Percentiles rank a stretch among this genome's conserved stretches.
phyloP scores from a whole-genome alignment of 495 filamentous ascomycete species.

The Oidiodendron maius region DNA sequence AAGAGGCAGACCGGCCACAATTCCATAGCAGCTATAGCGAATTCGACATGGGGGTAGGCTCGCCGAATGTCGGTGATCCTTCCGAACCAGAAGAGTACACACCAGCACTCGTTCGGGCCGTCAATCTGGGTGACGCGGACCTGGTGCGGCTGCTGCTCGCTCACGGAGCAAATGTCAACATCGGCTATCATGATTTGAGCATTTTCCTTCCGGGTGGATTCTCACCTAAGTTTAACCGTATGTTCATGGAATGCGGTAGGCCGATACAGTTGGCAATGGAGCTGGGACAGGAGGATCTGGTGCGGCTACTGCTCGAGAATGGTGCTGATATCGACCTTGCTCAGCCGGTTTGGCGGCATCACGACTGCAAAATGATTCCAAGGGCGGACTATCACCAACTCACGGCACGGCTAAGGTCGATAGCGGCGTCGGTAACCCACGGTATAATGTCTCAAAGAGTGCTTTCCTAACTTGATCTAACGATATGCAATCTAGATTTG shows the following conservation, averaged over 20 bases:
- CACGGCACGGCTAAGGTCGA: background rate
- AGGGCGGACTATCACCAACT: background rate
- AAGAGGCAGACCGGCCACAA: background rate
- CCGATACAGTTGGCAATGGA: slow-evolving; percentile 36
- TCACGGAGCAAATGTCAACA: slow-evolving; percentile 15
- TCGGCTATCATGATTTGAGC: slow-evolving; percentile 23
- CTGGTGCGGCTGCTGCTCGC: slow-evolving; percentile 26
- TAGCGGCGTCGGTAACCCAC: background rate
- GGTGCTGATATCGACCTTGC: slow-evolving; percentile 10
- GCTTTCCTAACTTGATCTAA: background rate
- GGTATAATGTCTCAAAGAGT: background rate
- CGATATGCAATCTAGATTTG: too few species aligned
- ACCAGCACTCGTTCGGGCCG: slow-evolving; percentile 1
- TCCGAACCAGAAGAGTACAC: background rate
- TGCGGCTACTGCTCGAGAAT: slow-evolving; percentile 36
- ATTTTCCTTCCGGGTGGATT: slow-evolving; percentile 13
- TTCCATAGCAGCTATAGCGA: background rate
- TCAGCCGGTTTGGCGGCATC: background rate
- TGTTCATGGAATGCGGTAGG: slow-evolving; percentile 19
- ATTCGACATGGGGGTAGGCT: background rate
- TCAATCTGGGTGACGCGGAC: background rate
- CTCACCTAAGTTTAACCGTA: background rate
- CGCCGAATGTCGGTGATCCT: background rate
- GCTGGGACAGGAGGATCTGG: slow-evolving; percentile 29
- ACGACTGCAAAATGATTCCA: background rate